These are phyloP conservation scores for Xylariomycetidae sp. DNA, from an alignment of 2,329 filamentous ascomycete species.

Conservation along the genomic window DNA sequence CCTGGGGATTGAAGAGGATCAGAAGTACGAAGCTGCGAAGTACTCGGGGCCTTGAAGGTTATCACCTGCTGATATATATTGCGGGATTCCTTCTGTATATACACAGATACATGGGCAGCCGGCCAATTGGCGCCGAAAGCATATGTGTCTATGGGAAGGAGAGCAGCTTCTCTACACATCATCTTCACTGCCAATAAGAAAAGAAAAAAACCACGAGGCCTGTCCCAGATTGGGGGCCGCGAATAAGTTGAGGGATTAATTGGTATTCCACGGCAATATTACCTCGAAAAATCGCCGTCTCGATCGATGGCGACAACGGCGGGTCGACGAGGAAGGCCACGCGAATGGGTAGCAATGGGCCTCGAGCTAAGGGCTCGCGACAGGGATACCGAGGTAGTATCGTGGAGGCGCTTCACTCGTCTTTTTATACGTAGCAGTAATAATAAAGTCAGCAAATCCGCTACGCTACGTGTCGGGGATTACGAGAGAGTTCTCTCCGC, in stretches of 20 bases:
- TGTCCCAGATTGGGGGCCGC: not conserved
- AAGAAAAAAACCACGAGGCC: not conserved
- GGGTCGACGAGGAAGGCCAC: conserved; percentile 12
- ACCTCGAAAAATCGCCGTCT: conserved; percentile 1
- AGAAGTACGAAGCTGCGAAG: not conserved
- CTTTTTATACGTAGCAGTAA: not conserved
- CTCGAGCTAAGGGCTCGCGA: conserved; percentile 9
- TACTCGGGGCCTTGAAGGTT: not conserved
- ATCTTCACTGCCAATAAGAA: not conserved
- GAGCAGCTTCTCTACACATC: not conserved
- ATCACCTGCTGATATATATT: not conserved
- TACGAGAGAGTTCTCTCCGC: too few species aligned
- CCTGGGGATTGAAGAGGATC: not conserved
- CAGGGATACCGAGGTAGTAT: conserved; percentile 14
- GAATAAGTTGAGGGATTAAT: not conserved
- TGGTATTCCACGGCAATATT: not conserved
- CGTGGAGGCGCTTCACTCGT: conserved; percentile 13
- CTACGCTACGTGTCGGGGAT: too few species aligned
- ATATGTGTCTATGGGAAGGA: too few species aligned
- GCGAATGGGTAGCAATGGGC: conserved; percentile 15
- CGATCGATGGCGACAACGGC: conserved; percentile 4
- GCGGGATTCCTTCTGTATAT: not conserved
- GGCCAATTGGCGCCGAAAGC: too few species aligned
- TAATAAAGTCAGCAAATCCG: not conserved
- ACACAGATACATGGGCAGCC: not conserved